Evolutionary conservation across 2,329 filamentous ascomycete species (phyloP).

Genomic region (Lecanicillium sp.): DNA sequence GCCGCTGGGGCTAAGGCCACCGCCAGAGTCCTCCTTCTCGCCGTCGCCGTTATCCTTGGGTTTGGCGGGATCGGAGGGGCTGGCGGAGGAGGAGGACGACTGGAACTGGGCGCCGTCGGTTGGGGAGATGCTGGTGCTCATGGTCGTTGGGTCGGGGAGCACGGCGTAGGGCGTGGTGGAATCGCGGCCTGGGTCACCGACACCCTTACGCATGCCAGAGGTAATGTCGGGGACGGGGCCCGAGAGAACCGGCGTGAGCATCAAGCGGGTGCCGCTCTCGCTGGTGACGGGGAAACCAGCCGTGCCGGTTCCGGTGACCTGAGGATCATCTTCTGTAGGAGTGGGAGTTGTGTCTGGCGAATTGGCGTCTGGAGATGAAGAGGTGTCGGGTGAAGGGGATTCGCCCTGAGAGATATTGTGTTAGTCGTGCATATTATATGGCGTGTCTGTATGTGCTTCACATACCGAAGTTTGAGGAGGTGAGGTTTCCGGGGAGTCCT

Average conservation of each 20-base stretch:
- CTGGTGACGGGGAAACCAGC: background rate
- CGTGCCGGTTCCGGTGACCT: background rate
- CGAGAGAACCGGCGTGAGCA: conserved; percentile 1
- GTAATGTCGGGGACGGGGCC: background rate
- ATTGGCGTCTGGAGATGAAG: background rate
- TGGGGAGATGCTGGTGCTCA: background rate
- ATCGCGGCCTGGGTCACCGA: background rate
- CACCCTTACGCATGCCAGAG: background rate
- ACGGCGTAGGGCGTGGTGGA: conserved; percentile 2
- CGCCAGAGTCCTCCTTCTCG: background rate
- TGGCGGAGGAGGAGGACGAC: background rate
- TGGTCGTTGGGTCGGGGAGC: background rate
- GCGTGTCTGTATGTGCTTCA: background rate
- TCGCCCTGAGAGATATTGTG: no score
- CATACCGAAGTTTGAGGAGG: background rate
- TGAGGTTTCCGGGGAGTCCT: no score
- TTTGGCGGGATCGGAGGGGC: background rate
- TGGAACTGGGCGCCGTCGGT: background rate
- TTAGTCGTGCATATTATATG: no score
- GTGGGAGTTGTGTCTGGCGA: background rate
- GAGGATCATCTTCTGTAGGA: background rate
- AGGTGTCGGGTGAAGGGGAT: background rate
- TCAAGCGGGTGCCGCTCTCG: background rate
- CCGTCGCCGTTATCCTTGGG: background rate
- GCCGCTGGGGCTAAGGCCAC: background rate